A percentile compares a stretch with the other conserved stretches of the same genome.
These are phyloP conservation scores for Pyropia yezoensis DNA, from an alignment of 23 red algal species.

Conservation along the genomic window DNA sequence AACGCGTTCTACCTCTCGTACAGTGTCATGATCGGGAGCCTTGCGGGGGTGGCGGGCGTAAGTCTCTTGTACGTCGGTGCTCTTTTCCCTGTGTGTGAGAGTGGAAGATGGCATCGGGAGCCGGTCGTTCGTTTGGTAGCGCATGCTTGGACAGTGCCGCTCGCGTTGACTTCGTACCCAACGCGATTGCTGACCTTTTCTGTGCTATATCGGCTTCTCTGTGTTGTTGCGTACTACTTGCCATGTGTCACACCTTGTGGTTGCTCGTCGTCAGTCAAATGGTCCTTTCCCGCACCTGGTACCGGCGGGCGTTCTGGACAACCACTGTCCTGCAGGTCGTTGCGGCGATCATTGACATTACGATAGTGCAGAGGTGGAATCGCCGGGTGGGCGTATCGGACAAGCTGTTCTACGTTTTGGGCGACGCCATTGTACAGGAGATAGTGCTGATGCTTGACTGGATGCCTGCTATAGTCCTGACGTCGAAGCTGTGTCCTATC, in stretches of 20 bases:
- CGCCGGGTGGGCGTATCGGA: slow-evolving; percentile 37
- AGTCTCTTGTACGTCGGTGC: slow-evolving; percentile 3
- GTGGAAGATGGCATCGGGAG: too few species aligned
- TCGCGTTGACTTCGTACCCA: too few species aligned
- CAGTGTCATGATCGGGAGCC: slow-evolving; percentile 25
- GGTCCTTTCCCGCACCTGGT: slow-evolving; percentile 21
- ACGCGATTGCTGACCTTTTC: too few species aligned
- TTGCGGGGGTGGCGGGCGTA: slow-evolving; percentile 35
- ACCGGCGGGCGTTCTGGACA: slow-evolving; percentile 47
- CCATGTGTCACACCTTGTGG: too few species aligned
- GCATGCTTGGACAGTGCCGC: too few species aligned
- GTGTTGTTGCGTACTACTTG: too few species aligned
- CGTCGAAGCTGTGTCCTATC: slow-evolving; percentile 48
- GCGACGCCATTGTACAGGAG: slow-evolving; percentile 50
- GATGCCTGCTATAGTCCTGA: slow-evolving; percentile 62
- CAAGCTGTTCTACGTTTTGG: background rate
- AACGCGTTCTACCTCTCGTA: slow-evolving; percentile 51
- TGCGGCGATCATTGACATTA: slow-evolving; percentile 37
- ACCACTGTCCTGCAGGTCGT: slow-evolving; percentile 47
- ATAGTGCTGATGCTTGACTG: slow-evolving; percentile 26
- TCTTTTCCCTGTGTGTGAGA: too few species aligned
- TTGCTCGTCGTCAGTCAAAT: slow-evolving; percentile 1
- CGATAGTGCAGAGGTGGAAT: slow-evolving; percentile 45
- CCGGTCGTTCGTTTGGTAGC: too few species aligned
- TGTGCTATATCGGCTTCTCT: too few species aligned